Percentiles rank a stretch among this genome's conserved stretches.
phyloP scores from a whole-genome alignment of 148 eudicot genomes.

The Chenopodium quinoa region DNA sequence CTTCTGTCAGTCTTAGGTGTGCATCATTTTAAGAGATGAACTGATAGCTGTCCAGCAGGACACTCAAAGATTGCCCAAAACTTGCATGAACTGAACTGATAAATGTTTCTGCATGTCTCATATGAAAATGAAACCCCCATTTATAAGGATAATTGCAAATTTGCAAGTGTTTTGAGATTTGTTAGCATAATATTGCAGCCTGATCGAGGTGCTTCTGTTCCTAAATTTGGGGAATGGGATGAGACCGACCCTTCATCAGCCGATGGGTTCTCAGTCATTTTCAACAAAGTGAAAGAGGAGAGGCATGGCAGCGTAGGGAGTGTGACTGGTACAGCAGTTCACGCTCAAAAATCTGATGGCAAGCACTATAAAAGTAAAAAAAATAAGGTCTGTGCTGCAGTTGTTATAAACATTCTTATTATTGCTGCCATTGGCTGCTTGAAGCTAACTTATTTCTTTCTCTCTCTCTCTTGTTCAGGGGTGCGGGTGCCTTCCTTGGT shows the following conservation, averaged over 20 bases:
- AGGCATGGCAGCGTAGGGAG: conserved; percentile 52
- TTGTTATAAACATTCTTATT: not conserved
- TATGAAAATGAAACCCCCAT: not conserved
- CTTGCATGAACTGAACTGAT: not conserved
- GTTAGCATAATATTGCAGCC: conserved; percentile 42
- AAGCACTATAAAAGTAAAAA: conserved; percentile 36
- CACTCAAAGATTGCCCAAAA: not conserved
- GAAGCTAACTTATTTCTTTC: conserved; percentile 4
- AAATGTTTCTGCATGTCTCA: not conserved
- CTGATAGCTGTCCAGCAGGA: not conserved
- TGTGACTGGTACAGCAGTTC: conserved; percentile 41
- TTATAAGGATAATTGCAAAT: not conserved
- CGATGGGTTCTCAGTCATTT: conserved; percentile 53
- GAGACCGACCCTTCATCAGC: conserved; percentile 64
- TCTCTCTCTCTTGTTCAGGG: conserved; percentile 29
- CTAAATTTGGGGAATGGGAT: conserved; percentile 76
- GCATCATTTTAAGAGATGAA: not conserved
- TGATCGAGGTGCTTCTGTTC: conserved; percentile 45
- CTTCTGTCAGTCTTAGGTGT: not conserved
- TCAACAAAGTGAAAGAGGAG: conserved; percentile 60
- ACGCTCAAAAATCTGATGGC: conserved; percentile 36
- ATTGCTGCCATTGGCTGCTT: not conserved
- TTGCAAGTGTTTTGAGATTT: not conserved
- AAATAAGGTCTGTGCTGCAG: conserved; percentile 43
- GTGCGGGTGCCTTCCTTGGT: conserved; percentile 63